Percentiles rank a stretch among this genome's conserved stretches.
phyloP scores from a whole-genome alignment of 2,329 filamentous ascomycete species.

The Bipolaris cookei region DNA sequence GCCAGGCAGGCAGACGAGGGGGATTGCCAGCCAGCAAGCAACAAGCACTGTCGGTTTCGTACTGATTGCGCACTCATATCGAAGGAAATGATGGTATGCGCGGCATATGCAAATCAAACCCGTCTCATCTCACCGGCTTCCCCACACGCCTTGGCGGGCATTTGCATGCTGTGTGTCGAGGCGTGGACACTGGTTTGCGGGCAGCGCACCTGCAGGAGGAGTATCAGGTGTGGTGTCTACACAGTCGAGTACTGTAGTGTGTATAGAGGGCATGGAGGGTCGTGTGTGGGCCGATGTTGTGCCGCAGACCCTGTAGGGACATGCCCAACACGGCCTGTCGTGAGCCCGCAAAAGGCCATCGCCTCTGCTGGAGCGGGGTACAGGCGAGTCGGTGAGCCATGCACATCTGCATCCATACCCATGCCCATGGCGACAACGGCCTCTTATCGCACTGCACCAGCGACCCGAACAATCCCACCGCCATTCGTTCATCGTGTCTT shows the following conservation, averaged over 20 bases:
- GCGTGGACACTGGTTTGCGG: constrained; percentile 8
- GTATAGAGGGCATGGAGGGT: too few species aligned
- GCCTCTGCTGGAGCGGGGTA: constrained; percentile 30
- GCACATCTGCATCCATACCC: too few species aligned
- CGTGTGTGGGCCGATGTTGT: constrained; percentile 17
- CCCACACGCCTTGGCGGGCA: constrained; percentile 32
- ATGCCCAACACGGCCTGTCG: constrained; percentile 5
- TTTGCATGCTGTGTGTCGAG: background rate
- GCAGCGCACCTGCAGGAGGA: constrained; percentile 18
- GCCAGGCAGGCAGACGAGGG: background rate
- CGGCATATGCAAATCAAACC: constrained; percentile 30
- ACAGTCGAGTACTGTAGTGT: background rate
- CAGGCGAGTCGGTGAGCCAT: constrained; percentile 35
- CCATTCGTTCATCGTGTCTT: constrained; percentile 25
- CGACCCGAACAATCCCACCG: constrained; percentile 24
- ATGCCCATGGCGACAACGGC: constrained; percentile 11
- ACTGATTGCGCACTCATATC: constrained; percentile 2
- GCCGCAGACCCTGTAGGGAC: constrained; percentile 15
- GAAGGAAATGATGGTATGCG: constrained; percentile 25
- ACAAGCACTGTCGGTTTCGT: background rate
- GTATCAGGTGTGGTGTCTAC: background rate
- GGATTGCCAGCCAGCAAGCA: too few species aligned
- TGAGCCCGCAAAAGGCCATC: constrained; percentile 9
- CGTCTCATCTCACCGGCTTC: constrained; percentile 31
- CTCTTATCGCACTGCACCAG: constrained; percentile 30